Evolutionary conservation across 352 stramenopile species (phyloP).

Genomic region (Sclerospora graminicola): DNA sequence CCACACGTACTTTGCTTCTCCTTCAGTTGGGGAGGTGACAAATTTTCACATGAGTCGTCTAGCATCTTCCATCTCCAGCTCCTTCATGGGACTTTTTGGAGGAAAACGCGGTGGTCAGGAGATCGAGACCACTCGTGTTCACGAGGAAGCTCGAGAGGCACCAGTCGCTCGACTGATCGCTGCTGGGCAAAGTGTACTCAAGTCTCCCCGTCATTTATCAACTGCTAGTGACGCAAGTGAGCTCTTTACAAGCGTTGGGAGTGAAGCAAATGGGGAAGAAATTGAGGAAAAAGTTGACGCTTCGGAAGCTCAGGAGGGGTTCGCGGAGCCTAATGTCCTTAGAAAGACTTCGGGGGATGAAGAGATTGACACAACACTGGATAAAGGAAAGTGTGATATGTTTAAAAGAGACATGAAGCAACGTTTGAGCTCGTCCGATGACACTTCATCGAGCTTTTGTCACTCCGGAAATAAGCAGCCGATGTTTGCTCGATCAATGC

Average conservation of each 20-base stretch:
- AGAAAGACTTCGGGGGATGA: constrained; percentile 1
- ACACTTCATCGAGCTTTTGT: constrained; percentile 7
- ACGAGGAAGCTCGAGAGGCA: constrained; percentile 30
- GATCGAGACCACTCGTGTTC: constrained; percentile 13
- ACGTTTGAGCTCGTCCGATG: constrained; percentile 2
- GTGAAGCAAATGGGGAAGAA: constrained; percentile 19
- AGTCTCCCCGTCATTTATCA: constrained; percentile 14
- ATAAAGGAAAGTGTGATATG: not conserved
- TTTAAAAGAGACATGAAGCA: constrained; percentile 4
- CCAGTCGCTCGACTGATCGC: constrained; percentile 54
- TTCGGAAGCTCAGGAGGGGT: constrained; percentile 2
- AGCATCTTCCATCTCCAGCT: constrained; percentile 67
- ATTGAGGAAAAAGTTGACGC: constrained; percentile 17
- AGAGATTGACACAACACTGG: not conserved
- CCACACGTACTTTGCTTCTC: constrained; percentile 78
- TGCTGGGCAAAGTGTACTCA: constrained; percentile 38
- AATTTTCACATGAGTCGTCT: constrained; percentile 79
- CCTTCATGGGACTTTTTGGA: constrained; percentile 63
- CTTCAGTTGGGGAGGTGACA: constrained; percentile 63
- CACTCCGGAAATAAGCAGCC: constrained; percentile 17
- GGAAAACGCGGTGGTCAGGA: constrained; percentile 17
- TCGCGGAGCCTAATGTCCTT: not conserved
- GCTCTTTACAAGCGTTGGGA: constrained; percentile 20
- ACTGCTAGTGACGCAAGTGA: constrained; percentile 24
- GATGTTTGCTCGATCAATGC: constrained; percentile 20